Conservation (phyloP, 78 protist species). For the Tieghemostelium lacteum region DNA sequence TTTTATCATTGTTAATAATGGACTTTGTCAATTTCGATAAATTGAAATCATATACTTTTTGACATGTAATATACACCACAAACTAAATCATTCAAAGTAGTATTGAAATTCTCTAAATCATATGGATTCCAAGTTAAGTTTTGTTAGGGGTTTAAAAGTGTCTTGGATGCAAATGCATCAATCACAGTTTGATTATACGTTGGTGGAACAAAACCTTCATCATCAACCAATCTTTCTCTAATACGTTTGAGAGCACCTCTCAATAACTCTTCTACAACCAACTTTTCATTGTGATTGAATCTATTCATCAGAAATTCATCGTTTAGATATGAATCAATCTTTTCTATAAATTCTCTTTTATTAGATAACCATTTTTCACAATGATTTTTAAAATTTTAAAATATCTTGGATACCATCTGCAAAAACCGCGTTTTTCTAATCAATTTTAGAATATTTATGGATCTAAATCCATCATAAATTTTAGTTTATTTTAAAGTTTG, state of each 20-base stretch:
- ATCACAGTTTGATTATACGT: slow-evolving; percentile 79
- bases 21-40: no score
- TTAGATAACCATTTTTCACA: no score
- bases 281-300: neutral
- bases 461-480: no score
- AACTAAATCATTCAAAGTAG: slow-evolving; percentile 47
- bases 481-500: no score
- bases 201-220: slow-evolving; percentile 47
- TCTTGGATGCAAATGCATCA: slow-evolving; percentile 76
- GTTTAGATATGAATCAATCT: slow-evolving; percentile 10
- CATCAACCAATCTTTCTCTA: neutral
- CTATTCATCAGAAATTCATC: neutral
- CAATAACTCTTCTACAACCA: neutral
- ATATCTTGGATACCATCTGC: no score
- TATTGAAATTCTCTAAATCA: slow-evolving; percentile 16
- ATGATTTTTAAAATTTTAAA: no score
- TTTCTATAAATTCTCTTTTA: slow-evolving; percentile 3
- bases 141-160: slow-evolving; percentile 53
- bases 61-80: no score
- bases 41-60: no score
- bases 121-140: slow-evolving; percentile 70
- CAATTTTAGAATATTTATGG: no score
- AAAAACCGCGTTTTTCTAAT: no score
- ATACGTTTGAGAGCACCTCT: slow-evolving; percentile 46
- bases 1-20: no score